Evolutionary conservation across 441 rosid species (phyloP).

Genomic region (Geranium incanum): DNA sequence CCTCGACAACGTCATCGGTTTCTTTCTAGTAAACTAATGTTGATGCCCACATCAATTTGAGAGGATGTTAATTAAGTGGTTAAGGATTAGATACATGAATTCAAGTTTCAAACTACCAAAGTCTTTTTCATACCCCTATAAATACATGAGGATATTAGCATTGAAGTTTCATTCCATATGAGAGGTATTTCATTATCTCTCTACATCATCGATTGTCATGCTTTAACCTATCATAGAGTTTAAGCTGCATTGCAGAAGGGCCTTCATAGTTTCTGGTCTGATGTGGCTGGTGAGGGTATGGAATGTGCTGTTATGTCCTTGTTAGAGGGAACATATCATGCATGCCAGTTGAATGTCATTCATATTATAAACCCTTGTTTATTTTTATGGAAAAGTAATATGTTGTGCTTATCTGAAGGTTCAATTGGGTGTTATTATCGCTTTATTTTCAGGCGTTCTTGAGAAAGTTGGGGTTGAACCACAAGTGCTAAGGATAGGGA

Average conservation of each 20-base stretch:
- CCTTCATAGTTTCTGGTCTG: background rate
- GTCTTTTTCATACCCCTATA: too few relatives aligned
- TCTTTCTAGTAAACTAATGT: too few relatives aligned
- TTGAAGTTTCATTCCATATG: background rate
- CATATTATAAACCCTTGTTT: background rate
- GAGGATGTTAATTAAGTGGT: too few relatives aligned
- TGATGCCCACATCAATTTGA: too few relatives aligned
- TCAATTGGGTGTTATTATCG: background rate
- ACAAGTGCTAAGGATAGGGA: conserved; percentile 85
- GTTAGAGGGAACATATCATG: background rate
- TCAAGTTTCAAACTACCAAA: too few relatives aligned
- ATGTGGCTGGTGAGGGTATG: background rate
- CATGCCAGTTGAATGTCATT: background rate
- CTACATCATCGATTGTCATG: too few relatives aligned
- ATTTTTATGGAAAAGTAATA: background rate
- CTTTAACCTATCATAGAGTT: background rate
- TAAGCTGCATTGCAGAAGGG: background rate
- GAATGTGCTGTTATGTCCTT: background rate
- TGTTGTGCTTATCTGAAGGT: background rate
- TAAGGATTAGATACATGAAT: too few relatives aligned
- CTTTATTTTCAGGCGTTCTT: conserved; percentile 54
- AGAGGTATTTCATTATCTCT: too few relatives aligned
- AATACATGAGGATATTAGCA: too few relatives aligned
- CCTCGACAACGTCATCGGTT: too few relatives aligned
- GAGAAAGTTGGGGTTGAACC: conserved; percentile 88